Conservation (phyloP, 768 basidiomycete species). For the Tricholoma matsutake region DNA sequence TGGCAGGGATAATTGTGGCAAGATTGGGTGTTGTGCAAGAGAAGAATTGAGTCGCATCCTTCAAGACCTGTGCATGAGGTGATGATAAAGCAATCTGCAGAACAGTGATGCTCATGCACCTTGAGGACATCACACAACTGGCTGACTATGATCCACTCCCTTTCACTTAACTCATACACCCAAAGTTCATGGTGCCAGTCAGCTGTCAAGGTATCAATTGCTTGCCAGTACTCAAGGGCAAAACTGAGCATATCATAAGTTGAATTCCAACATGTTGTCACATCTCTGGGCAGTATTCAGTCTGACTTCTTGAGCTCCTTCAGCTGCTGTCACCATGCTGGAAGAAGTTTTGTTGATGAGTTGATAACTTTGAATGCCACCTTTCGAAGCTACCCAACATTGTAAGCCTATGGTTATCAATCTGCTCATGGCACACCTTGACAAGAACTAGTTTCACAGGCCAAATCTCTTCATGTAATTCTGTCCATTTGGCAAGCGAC, state of each 20-base stretch:
- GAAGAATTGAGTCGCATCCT: too few relatives aligned
- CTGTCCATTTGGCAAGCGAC: not conserved
- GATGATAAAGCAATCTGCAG: too few relatives aligned
- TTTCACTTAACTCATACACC: too few relatives aligned
- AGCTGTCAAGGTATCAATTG: not conserved
- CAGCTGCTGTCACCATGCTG: slow-evolving; percentile 11
- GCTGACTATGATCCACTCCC: too few relatives aligned
- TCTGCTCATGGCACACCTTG: slow-evolving; percentile 15
- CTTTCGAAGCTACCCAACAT: not conserved
- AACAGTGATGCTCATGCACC: too few relatives aligned
- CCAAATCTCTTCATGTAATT: not conserved
- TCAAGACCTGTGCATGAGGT: too few relatives aligned
- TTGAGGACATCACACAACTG: too few relatives aligned
- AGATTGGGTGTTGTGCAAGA: too few relatives aligned
- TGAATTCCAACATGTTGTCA: slow-evolving; percentile 8
- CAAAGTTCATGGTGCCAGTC: too few relatives aligned
- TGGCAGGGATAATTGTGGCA: too few relatives aligned
- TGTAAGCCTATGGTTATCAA: not conserved
- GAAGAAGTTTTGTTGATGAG: slow-evolving; percentile 12
- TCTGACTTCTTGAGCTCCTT: slow-evolving; percentile 4
- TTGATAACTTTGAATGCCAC: not conserved
- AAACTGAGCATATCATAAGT: not conserved
- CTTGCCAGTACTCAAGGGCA: not conserved
- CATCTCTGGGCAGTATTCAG: slow-evolving; percentile 25
- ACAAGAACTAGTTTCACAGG: slow-evolving; percentile 18